Percentiles rank a stretch among this genome's conserved stretches.
phyloP scores from a whole-genome alignment of 441 rosid genomes.

The Aleurites moluccanus region DNA sequence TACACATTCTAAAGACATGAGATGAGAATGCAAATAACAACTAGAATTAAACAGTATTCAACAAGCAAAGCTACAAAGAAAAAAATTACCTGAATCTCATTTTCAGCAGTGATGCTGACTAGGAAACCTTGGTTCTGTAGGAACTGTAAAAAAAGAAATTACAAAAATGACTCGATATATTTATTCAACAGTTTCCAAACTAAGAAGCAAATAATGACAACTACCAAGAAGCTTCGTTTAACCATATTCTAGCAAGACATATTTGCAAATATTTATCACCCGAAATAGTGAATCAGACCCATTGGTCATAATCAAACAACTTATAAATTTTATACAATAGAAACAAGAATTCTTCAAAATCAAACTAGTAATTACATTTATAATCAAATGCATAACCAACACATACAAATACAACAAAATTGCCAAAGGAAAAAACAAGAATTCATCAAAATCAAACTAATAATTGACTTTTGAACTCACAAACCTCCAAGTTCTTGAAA shows the following conservation, averaged over 20 bases:
- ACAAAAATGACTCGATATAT: neutral
- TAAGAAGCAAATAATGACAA: neutral
- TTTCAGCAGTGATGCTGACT: slow-evolving; percentile 47
- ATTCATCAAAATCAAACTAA: neutral
- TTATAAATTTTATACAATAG: neutral
- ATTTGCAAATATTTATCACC: neutral
- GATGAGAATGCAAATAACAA: slow-evolving; percentile 1
- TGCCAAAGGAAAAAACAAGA: neutral
- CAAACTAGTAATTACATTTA: neutral
- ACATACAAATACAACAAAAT: neutral
- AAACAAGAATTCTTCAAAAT: neutral
- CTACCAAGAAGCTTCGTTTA: neutral
- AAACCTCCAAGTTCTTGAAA: slow-evolving; percentile 53
- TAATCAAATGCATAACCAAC: neutral
- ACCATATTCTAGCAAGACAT: neutral
- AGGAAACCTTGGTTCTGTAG: slow-evolving; percentile 59
- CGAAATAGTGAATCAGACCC: neutral
- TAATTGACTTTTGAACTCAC: neutral
- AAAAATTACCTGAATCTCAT: slow-evolving; percentile 55
- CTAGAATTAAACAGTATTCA: neutral
- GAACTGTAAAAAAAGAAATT: slow-evolving; percentile 41
- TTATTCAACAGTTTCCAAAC: neutral
- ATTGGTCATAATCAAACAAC: neutral
- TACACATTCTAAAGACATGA: neutral
- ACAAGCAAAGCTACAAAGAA: slow-evolving; percentile 3